Conservation (phyloP, 208 protist species). For the Leishmania tarentolae region DNA sequence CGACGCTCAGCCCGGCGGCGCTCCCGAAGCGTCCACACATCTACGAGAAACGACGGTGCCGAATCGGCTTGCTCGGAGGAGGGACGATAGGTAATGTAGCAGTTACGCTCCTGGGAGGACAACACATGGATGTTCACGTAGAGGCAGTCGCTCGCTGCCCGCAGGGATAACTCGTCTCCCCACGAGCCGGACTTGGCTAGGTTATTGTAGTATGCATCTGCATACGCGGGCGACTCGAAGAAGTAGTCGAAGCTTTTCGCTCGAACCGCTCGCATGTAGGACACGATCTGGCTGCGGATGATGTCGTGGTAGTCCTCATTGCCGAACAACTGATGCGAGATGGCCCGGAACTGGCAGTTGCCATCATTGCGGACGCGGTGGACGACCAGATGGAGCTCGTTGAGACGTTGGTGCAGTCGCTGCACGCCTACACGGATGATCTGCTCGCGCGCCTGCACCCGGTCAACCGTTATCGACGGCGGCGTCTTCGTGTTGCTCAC, state of each 20-base stretch:
- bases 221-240: constrained; percentile 64
- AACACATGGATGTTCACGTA: constrained; percentile 86
- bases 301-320: constrained; percentile 84
- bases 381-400: constrained; percentile 56
- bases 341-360: constrained; percentile 90
- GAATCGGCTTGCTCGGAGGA: constrained; percentile 44
- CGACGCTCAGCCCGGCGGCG: constrained; percentile 20
- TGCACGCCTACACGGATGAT: constrained; percentile 61
- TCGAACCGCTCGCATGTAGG: constrained; percentile 80
- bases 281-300: constrained; percentile 73
- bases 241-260: constrained; percentile 75
- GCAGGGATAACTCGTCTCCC: constrained; percentile 89
- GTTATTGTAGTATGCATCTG: constrained; percentile 69
- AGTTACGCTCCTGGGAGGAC: constrained; percentile 80
- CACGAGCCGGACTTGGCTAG: constrained; percentile 64
- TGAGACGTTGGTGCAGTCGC: constrained; percentile 61
- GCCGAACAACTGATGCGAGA: constrained; percentile 86
- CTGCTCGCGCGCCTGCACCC: constrained; percentile 49
- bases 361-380: constrained; percentile 79
- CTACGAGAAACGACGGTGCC: constrained; percentile 76
- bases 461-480: constrained; percentile 11
- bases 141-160: constrained; percentile 82
- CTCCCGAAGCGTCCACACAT: constrained; percentile 49
- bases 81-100: constrained; percentile 82
- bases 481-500: constrained; percentile 14